Percentiles rank a stretch among this genome's conserved stretches.
These are phyloP conservation scores for Diplodia sapinea DNA, from an alignment of 2,329 filamentous ascomycete genomes.

Conservation along the genomic window DNA sequence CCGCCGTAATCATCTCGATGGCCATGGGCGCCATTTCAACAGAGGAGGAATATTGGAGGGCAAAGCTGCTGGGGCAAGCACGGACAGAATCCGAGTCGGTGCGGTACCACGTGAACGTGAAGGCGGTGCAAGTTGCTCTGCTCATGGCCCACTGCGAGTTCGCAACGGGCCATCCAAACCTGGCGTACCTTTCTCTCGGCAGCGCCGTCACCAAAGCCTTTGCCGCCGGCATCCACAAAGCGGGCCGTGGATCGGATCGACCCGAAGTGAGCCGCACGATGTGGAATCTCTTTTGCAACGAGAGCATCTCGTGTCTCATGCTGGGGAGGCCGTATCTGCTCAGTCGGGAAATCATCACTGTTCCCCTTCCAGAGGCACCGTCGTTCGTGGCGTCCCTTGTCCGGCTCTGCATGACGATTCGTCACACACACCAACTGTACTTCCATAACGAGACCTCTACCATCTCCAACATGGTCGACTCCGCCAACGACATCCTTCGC, in stretches of 20 bases:
- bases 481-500: neutral
- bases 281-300: conserved; percentile 18
- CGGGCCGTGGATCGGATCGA: neutral
- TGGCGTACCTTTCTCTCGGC: conserved; percentile 13
- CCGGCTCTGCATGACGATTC: conserved; percentile 4
- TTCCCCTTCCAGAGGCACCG: neutral
- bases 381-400: neutral
- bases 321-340: conserved; percentile 5
- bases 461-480: neutral
- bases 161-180: conserved; percentile 1
- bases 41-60: neutral
- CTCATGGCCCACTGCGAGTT: conserved; percentile 28
- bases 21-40: conserved; percentile 18
- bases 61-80: conserved; percentile 8
- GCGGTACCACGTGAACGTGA: conserved; percentile 14
- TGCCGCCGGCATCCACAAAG: conserved; percentile 2
- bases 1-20: conserved; percentile 9
- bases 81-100: conserved; percentile 8
- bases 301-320: conserved; percentile 18
- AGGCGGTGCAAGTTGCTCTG: conserved; percentile 7
- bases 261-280: neutral
- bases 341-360: neutral
- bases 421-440: conserved; percentile 10
- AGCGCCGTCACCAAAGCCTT: conserved; percentile 9
- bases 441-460: neutral